Conservation (phyloP, 1,284 basidiomycete genomes). For the Austroboletus rostrupii region DNA sequence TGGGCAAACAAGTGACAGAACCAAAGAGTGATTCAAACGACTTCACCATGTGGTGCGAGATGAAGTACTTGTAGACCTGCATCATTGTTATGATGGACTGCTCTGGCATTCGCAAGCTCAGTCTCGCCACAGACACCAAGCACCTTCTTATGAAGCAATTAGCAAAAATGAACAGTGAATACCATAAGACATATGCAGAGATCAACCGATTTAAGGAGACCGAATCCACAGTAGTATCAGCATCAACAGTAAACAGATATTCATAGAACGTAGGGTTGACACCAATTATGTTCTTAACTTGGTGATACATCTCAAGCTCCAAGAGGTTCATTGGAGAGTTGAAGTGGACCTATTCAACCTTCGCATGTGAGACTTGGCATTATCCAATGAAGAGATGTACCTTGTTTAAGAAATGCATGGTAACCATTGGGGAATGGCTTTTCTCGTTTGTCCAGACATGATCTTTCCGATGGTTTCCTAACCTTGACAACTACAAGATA, state of each 20-base stretch:
- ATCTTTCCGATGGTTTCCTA: conserved; percentile 92
- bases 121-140: too few relatives aligned
- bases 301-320: too few relatives aligned
- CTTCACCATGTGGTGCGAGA: conserved; percentile 95
- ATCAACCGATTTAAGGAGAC: conserved; percentile 86
- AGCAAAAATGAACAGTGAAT: not conserved
- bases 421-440: conserved; percentile 95
- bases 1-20: conserved; percentile 96
- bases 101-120: conserved; percentile 82
- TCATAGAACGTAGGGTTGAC: conserved; percentile 99
- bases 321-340: too few relatives aligned
- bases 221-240: conserved; percentile 91
- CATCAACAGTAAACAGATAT: conserved; percentile 95
- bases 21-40: too few relatives aligned
- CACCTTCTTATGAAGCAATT: conserved; percentile 71
- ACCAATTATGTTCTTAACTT: conserved; percentile 98
- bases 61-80: conserved; percentile 98
- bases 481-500: conserved; percentile 97
- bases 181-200: conserved; percentile 65
- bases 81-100: conserved; percentile 97
- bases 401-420: too few relatives aligned
- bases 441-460: conserved; percentile 90
- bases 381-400: too few relatives aligned
- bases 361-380: too few relatives aligned
- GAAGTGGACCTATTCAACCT: too few relatives aligned